phyloP scores from a whole-genome alignment of 208 protist genomes.

The Crithidia bombi region DNA sequence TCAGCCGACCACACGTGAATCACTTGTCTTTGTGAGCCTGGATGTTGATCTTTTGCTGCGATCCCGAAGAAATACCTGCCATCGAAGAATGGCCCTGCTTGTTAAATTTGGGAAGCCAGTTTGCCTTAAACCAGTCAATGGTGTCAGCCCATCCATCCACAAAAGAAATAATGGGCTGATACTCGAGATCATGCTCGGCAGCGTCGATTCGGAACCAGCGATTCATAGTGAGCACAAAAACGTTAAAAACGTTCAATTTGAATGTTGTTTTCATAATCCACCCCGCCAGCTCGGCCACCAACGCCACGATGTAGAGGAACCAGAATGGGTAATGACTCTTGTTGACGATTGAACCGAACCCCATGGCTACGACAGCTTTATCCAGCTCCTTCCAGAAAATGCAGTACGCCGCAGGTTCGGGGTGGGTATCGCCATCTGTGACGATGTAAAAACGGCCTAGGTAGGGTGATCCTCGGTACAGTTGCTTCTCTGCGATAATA shows the following conservation, averaged over 20 bases:
- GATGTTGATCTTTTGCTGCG: constrained; percentile 92
- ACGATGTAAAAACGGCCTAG: constrained; percentile 96
- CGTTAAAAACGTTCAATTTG: constrained; percentile 94
- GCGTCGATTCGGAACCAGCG: constrained; percentile 94
- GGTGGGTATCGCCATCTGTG: constrained; percentile 93
- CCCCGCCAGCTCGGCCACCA: constrained; percentile 76
- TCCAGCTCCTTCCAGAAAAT: constrained; percentile 94
- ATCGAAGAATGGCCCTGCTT: constrained; percentile 64
- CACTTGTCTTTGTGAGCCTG: constrained; percentile 56
- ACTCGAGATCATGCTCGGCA: constrained; percentile 88
- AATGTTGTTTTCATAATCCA: constrained; percentile 82
- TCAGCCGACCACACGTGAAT: not conserved
- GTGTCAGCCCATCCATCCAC: constrained; percentile 88
- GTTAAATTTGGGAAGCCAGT: constrained; percentile 90
- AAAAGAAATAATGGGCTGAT: constrained; percentile 89
- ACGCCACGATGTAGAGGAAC: constrained; percentile 86
- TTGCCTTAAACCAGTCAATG: constrained; percentile 89
- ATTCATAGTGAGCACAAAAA: constrained; percentile 95
- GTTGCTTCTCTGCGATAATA: constrained; percentile 91
- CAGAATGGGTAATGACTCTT: constrained; percentile 90
- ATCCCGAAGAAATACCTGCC: constrained; percentile 70
- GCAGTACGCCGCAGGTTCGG: constrained; percentile 86
- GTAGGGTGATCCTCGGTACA: constrained; percentile 89
- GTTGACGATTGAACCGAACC: constrained; percentile 80
- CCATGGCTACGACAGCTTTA: constrained; percentile 89